Evolutionary conservation across 202 grass and related monocot genomes (phyloP), one percentile per base, ranked within the genome.

Genomic region (Zizania palustris): DNA sequence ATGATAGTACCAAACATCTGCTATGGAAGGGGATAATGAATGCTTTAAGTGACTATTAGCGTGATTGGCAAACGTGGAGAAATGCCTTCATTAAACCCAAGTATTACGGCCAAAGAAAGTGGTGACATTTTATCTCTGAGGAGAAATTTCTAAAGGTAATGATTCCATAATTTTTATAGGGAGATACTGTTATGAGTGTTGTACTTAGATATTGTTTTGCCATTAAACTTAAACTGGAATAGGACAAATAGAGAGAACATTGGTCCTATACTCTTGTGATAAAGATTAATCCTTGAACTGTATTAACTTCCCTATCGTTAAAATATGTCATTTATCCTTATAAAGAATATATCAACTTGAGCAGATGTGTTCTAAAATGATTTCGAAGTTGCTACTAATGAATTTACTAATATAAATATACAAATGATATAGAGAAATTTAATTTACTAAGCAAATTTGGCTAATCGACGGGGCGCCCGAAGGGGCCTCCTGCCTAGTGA

Each of bases 131-230:
- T 97, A 75, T 97, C 95, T 11, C 91, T 33, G 95, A 97, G 74
- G 95, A 97, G 82, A 97, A 94, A 85, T 97, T 97, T 76, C 91
- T n/a, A n/a, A 97, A 94, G 95, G 95, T 88, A 81, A 71, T 14
- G 11, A 13, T 21, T 45, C 61, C 55, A 56, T 18, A 13, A 55
- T 65, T 15, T 35, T 20, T 40, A 36, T 4, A 20, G 40, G 35
- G 34, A 43, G 19, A 34, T 64, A 16, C 19, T 57, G 15, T 55
- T 35, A 9, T 14, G 3, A 35, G 14, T 61, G 14, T n/a, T 63
- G 13, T 48, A 42, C 28, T 36, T 61, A 33, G 9, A 19, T 48
- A 19, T 37, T 45, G 10, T 48, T 3, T 62, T 61, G 20, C 57
- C 20, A 6, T 45, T 33, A 22, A 60, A 56, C 11, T 60, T 1